A percentile compares a stretch with the other conserved stretches of the same genome.
phyloP scores from a whole-genome alignment of 1,284 basidiomycete species.

The Ustilago bromivora region DNA sequence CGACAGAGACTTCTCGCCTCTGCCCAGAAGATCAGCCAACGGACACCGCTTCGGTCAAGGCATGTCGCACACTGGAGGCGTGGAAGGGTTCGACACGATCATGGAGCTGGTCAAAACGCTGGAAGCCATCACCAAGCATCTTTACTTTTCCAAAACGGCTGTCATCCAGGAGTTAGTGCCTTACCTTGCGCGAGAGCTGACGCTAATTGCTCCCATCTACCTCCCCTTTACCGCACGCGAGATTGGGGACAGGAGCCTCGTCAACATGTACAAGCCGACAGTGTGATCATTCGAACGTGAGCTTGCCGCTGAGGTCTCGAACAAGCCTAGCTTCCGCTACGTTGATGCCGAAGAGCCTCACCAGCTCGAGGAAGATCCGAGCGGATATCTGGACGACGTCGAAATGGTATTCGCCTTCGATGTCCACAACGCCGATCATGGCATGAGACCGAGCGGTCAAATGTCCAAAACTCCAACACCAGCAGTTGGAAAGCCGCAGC shows the following conservation, averaged over 20 bases:
- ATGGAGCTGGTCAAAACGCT: conserved; percentile 8
- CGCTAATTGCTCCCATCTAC: conserved; percentile 13
- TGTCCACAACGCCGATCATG: not conserved
- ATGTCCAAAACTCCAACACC: not conserved
- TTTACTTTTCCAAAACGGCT: conserved; percentile 1
- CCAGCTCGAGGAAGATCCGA: not conserved
- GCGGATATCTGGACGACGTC: not conserved
- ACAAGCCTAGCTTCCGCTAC: not conserved
- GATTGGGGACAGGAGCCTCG: not conserved
- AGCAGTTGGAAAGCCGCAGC: not conserved
- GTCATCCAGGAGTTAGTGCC: conserved; percentile 14
- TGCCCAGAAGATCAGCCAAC: not conserved
- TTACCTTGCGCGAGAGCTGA: conserved; percentile 4
- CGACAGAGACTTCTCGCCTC: not conserved
- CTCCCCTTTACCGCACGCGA: conserved; percentile 22
- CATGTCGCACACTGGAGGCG: not conserved
- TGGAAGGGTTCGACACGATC: conserved; percentile 7
- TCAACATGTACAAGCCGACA: conserved; percentile 6
- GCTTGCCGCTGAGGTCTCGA: not conserved
- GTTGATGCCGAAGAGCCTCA: not conserved
- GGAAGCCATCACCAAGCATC: conserved; percentile 7
- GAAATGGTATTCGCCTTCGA: not conserved
- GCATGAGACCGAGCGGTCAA: not conserved
- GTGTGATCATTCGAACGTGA: conserved; percentile 16
- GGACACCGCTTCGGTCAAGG: not conserved